Evolutionary conservation across 176 grass and related monocot genomes (phyloP).

Genomic region (Ampelocalamus luodianensis): DNA sequence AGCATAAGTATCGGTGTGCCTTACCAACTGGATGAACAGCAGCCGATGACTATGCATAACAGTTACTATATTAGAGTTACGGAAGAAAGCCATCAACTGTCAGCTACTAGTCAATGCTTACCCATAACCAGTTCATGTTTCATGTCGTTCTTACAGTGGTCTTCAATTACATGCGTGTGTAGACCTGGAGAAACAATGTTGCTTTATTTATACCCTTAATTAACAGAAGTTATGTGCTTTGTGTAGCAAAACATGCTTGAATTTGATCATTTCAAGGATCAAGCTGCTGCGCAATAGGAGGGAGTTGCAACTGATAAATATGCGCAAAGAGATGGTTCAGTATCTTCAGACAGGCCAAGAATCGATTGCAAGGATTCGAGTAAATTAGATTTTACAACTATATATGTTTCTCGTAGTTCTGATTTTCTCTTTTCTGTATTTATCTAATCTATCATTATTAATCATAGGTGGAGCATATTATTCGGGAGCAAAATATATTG

Average conservation of each 20-base stretch:
- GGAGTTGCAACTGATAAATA: constrained; percentile 79
- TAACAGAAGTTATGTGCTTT: constrained; percentile 26
- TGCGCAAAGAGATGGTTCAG: constrained; percentile 93
- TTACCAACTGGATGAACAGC: not conserved
- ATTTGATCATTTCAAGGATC: constrained; percentile 94
- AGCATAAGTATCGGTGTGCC: not conserved
- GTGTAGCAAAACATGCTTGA: constrained; percentile 96
- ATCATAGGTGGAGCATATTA: constrained; percentile 88
- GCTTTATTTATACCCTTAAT: not conserved
- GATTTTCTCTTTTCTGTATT: constrained; percentile 2
- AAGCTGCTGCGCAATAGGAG: constrained; percentile 98
- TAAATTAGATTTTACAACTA: constrained; percentile 46
- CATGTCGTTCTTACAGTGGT: not conserved
- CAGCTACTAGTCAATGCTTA: not conserved
- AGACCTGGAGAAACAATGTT: not conserved
- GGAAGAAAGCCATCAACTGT: not conserved
- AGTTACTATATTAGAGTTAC: not conserved
- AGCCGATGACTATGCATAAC: not conserved
- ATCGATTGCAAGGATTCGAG: constrained; percentile 86
- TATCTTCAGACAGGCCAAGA: constrained; percentile 94
- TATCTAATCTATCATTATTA: constrained; percentile 40
- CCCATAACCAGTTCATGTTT: not conserved
- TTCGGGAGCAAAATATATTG: constrained; percentile 92
- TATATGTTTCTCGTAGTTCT: not conserved
- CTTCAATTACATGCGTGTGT: not conserved